Base-by-base conservation (phyloP, 768 basidiomycete species). In the Rhodotorula paludigena region DNA sequence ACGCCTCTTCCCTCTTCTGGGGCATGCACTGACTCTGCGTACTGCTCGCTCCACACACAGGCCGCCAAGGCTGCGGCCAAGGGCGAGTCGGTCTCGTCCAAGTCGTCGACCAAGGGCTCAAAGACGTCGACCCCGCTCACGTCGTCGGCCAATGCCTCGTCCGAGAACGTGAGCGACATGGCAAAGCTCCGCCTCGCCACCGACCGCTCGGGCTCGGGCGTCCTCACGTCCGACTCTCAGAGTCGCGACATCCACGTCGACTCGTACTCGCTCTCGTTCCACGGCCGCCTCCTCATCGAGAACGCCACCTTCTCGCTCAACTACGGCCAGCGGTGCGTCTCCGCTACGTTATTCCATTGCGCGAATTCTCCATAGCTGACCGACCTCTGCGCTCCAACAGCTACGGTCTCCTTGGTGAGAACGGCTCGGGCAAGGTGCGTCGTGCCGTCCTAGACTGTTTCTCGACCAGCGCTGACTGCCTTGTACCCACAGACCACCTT, bases 181-280 rank as follows among this genome's bases (percentile, higher is more conserved):
- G 89, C 88, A 8, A 94, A 90, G 81, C 83, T 97, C 64, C 86
- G 84, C 72, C 76, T 96, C 39, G 92, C 89, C 0, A 96, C 93
- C 1, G 92, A 98, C 76, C 85, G 94, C 89, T 91, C 71, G 49
- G 81, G 79, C 25, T 73, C 88, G 33, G 96, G 96, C 64, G 93
- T 97, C 28, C 83, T 98, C 35, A 87, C 92, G 52, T 96, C 92
- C 23, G 96, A 99, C 79, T 78, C 83, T 52, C 92, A 97, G 79
- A 85, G 87, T 57, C 87, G 96, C 62, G 96, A 99, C 82, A 88
- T 99, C 84, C 97, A 97, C 81, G 93, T 98, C 75, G 92, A 96
- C 76, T 83, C 87, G 32, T 99, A 86, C 79, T 96, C 93, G 1
- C 84, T 99, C 42, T 96, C 92, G 5, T 99, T 98, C 84, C 96